phyloP scores from a whole-genome alignment of 192 early-diverging fungal genomes.

The Entrophospora sp. region DNA sequence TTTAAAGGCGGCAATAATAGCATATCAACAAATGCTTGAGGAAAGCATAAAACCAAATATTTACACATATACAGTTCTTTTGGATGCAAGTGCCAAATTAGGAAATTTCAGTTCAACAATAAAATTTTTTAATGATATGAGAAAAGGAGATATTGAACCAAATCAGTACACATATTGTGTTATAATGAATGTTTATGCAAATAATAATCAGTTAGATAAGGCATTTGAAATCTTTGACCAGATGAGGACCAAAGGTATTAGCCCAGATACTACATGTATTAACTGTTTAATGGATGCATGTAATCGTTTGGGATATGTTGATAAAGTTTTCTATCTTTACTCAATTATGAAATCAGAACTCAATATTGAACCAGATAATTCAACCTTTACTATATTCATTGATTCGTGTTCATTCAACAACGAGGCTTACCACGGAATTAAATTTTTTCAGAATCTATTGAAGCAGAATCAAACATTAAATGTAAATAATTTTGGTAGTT shows the following conservation, averaged over 20 bases:
- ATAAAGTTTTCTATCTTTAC: constrained; percentile 3
- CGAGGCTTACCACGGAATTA: too few species aligned
- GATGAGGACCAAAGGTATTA: not conserved
- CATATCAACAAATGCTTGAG: constrained; percentile 17
- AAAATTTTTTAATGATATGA: constrained; percentile 5
- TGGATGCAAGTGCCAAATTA: not conserved
- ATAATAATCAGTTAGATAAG: not conserved
- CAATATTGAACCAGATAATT: not conserved
- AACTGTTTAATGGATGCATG: constrained; percentile 21
- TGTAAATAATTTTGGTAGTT: too few species aligned
- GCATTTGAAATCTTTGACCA: not conserved
- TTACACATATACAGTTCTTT: not conserved
- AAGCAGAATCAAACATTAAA: too few species aligned
- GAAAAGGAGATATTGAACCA: not conserved
- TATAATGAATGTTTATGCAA: not conserved
- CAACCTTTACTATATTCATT: not conserved
- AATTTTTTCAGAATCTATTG: too few species aligned
- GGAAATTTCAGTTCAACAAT: not conserved
- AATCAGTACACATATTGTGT: constrained; percentile 14
- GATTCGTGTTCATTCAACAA: constrained; percentile 13
- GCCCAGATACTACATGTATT: not conserved
- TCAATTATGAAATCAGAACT: not conserved
- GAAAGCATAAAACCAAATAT: constrained; percentile 13
- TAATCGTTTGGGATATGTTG: not conserved
- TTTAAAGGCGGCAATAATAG: not conserved